Evolutionary conservation across 2,329 filamentous ascomycete species (phyloP), one percentile per base, ranked within the genome.

Genomic region (Fusarium udum): DNA sequence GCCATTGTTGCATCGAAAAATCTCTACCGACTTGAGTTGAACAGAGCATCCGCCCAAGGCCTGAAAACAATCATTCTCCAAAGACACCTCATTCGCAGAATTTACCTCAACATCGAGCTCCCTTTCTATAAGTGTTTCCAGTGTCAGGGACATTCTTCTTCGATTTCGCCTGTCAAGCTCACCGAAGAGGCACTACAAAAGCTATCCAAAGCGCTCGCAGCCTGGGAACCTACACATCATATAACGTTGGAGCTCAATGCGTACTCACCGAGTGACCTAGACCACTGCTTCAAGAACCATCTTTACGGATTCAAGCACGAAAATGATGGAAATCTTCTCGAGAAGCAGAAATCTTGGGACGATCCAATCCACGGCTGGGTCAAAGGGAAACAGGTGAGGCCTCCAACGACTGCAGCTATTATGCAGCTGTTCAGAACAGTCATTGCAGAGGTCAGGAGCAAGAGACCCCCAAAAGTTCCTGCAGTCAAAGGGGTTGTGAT

Each of bases 241-340:
- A 22, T 62, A 26, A 62, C 42, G 7, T 16, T 62, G 7, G 52
- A 62, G 36, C 18, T 48, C 18, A 59, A 59, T n/a, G 26, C 14
- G 13, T 40, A 48, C n/a, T 59, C 60, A 22, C 53, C 11, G 14
- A 40, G 34, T 18, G 52, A 60, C 10, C 12, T 4, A 12, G 9
- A n/a, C 2, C 42, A 63, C 24, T 63, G 60, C 28, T 40, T 59
- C 42, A 59, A 63, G n/a, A 63, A 60, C 28, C 34, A 63, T 40
- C 34, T 60, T 18, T 48, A 46, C 45, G 40, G 60, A 14, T 32
- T 48, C 26, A 11, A 46, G 6, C 11, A 59, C 15, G 53, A 60
- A 48, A 20, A 48, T 22, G 28, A 28, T 13, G 40, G 9, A 32
- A 12, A 58, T 22, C 26, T 45, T 7, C 32, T n/a, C 7, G 16